Base-by-base conservation (phyloP, 306 rosid species). In the Elaeagnus macrophylla region DNA sequence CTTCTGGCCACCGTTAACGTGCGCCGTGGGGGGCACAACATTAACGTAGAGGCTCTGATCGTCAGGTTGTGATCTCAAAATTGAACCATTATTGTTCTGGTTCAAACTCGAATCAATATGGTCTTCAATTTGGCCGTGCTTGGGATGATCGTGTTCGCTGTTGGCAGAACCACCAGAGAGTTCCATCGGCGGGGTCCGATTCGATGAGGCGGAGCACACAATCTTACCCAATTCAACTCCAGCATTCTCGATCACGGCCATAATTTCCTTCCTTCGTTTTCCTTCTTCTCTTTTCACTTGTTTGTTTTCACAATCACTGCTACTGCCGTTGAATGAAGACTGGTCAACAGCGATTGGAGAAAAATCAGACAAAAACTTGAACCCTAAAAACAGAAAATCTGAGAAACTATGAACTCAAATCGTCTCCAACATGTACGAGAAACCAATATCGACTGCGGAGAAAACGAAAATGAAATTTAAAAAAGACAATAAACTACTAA, bases 171-270 rank as follows among this genome's bases (percentile, higher is more conserved):
- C 40, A n/a, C 51, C 35, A 15, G 59, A 32, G 2, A 41, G 14
- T 35, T 64, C 51, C 40, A 38, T 19, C 52, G 48, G 10, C 38
- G 52, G 43, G 6, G 36, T 66, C 54, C 67, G 68, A 63, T 59
- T 72, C 37, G 65, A 51, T n/a, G 66, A 53, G 43, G 66, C 66
- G 37, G 66, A 59, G 54, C 70, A 70, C 62, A 53, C 75, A 54
- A 37, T 48, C 52, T 62, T 48, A 37, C 54, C 72, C 37, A 54
- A 48, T 61, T 70, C 75, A 56, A 40, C 61, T 15, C 70, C 75
- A 38, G 69, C 75, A 57, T 63, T 70, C 65, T 70, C 75, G 51
- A 70, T 69, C 70, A 70, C 75, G 13, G 75, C 75, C 75, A 62
- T 73, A 36, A 51, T 40, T 55, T 14, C 14, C 13, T 51, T 19